A percentile compares a stretch with the other conserved stretches of the same genome.
phyloP scores from a whole-genome alignment of 2,329 filamentous ascomycete species.

The Aulographum hederae region DNA sequence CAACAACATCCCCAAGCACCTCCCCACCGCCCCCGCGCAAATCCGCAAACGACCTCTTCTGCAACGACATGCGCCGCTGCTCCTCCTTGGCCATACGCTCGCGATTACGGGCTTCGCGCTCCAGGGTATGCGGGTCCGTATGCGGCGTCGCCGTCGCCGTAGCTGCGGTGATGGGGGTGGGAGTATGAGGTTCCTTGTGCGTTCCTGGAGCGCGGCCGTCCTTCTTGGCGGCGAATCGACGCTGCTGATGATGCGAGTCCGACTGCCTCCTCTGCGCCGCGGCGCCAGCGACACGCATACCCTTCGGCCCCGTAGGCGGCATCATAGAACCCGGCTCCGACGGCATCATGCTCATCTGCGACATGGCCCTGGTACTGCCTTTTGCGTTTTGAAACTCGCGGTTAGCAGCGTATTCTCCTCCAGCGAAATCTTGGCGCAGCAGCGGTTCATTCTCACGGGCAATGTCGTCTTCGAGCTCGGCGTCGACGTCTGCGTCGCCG shows the following conservation, averaged over 20 bases:
- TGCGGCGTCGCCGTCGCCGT: not conserved
- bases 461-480: constrained; percentile 9
- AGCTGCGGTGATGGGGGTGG: constrained; percentile 7
- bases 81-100: constrained; percentile 51
- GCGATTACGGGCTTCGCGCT: constrained; percentile 47
- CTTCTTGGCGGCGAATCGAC: constrained; percentile 5
- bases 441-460: too few relatives aligned
- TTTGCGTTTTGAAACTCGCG: too few relatives aligned
- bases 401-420: too few relatives aligned
- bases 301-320: constrained; percentile 16
- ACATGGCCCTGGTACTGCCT: too few relatives aligned
- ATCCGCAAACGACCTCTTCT: constrained; percentile 13
- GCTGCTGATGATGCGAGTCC: constrained; percentile 7
- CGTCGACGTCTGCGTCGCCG: too few relatives aligned
- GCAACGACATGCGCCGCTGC: constrained; percentile 28
- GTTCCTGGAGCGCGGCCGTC: constrained; percentile 4
- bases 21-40: constrained; percentile 21
- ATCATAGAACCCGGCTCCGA: constrained; percentile 14
- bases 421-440: too few relatives aligned
- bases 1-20: constrained; percentile 8
- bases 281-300: not conserved
- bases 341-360: too few relatives aligned
- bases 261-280: too few relatives aligned
- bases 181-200: too few relatives aligned
- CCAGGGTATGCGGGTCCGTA: constrained; percentile 45